These are phyloP conservation scores for Tuber umbilicatum DNA, from an alignment of 495 filamentous ascomycete genomes.

Conservation along the genomic window DNA sequence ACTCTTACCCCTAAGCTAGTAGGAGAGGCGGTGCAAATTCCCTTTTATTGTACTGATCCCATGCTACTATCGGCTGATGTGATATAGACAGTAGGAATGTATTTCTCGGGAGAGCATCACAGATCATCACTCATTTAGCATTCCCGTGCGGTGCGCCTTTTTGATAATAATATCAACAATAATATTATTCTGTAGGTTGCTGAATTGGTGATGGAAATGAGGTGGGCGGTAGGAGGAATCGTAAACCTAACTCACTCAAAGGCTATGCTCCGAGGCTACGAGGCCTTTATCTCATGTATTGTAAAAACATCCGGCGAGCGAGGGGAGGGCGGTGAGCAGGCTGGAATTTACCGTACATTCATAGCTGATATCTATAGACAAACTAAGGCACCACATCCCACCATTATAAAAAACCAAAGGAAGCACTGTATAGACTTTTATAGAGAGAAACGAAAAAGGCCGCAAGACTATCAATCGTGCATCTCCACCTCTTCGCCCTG, in stretches of 20 bases:
- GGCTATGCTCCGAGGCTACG: neutral
- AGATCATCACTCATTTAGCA: neutral
- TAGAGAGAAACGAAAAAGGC: neutral
- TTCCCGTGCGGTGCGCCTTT: neutral
- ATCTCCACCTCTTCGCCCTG: conserved; percentile 37
- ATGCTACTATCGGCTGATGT: neutral
- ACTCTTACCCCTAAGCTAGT: neutral
- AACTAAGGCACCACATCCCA: neutral
- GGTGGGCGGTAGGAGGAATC: neutral
- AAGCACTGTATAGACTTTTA: neutral
- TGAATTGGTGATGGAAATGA: neutral
- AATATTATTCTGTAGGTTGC: no score
- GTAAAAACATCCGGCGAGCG: neutral
- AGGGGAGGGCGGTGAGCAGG: neutral
- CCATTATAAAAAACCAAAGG: neutral
- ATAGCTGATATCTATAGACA: neutral
- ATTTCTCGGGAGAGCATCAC: neutral
- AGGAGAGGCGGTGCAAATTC: neutral
- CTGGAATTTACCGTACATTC: neutral
- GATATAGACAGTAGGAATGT: neutral
- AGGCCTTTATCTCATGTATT: neutral
- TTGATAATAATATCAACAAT: no score
- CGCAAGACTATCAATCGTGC: conserved; percentile 26
- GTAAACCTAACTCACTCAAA: neutral
- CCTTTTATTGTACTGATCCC: neutral